phyloP scores from a whole-genome alignment of 129 eudicot genomes.

The Escallonia herrerae region DNA sequence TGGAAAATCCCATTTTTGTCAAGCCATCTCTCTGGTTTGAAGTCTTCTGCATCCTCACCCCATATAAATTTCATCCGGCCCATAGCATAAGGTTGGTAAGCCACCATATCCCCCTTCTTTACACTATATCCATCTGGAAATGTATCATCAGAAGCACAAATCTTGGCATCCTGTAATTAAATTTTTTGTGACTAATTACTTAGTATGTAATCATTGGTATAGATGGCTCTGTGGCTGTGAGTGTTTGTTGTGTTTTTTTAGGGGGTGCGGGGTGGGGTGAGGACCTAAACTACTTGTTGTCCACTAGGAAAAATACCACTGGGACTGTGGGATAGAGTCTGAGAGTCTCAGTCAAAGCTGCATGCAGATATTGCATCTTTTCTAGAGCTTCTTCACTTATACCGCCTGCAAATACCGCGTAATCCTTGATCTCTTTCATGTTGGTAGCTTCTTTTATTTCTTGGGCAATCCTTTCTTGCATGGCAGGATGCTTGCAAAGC shows the following conservation, averaged over 20 bases:
- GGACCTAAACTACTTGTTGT: too few species aligned
- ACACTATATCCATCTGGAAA: constrained; percentile 64
- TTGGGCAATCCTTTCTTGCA: constrained; percentile 50
- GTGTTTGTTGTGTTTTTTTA: too few species aligned
- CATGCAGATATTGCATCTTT: constrained; percentile 82
- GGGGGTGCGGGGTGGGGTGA: too few species aligned
- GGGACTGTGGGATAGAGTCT: constrained; percentile 86
- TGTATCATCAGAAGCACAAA: constrained; percentile 54
- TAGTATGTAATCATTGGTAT: too few species aligned
- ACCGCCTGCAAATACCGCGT: constrained; percentile 24
- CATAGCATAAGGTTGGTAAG: constrained; percentile 82
- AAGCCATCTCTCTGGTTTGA: constrained; percentile 69
- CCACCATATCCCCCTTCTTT: constrained; percentile 50
- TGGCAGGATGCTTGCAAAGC: constrained; percentile 53
- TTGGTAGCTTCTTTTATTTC: constrained; percentile 39
- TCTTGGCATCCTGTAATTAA: constrained; percentile 43
- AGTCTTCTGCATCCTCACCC: constrained; percentile 64
- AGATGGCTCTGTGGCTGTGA: too few species aligned
- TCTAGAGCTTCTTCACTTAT: constrained; percentile 51
- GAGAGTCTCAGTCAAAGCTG: constrained; percentile 66
- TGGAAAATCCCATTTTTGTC: constrained; percentile 45
- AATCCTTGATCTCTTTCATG: not conserved
- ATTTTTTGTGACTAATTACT: too few species aligned
- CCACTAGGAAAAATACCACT: constrained; percentile 22
- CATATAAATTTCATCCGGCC: constrained; percentile 71